Base-by-base conservation (phyloP, 2,329 filamentous ascomycete genomes). In the Acrocalymma vagum region DNA sequence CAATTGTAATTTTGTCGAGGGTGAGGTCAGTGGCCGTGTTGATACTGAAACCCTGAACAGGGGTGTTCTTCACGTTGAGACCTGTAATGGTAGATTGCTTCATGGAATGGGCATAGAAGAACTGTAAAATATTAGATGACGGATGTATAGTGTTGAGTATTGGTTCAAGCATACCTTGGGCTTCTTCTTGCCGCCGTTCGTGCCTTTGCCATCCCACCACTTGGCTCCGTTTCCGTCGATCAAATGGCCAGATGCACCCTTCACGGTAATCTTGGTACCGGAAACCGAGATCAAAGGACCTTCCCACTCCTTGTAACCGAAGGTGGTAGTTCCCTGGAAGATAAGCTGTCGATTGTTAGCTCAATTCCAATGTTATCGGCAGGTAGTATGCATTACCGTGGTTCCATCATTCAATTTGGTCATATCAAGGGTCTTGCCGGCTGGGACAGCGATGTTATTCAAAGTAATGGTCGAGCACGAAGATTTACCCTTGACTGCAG, bases 311-410 rank as follows among this genome's bases (percentile, higher is more conserved):
- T 81, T 72, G 70, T 86, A 87, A 14, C 75, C 84, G 58, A 85
- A 88, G 38, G 79, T 82, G n/a, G 85, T 88, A 10, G 74, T 80
- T 28, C 85, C 86, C 42, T 81, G 66, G 67, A 88, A 88, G 53
- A 79, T 80, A 48, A 87, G 76, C 68, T 74, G 32, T 3, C 16
- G 4, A 22, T 16, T 23, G 22, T 46, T 23, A 42, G 46, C 9
- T n/a, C 8, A 9, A 16, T 4, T 15, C 16, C 8, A 15, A 31
- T 36, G 7, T 24, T 45, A 18, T 17, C 13, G 9, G 10, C 4
- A 26, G 2, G 17, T 4, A 27, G 20, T 18, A 22, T 30, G 13
- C 9, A 21, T 39, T 29, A 74, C 76, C 39, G 65, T 74, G 10
- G 81, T 82, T 48, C 77, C 78, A 13, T 66, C 58, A 1, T 72